Base-by-base conservation (phyloP, 1,284 basidiomycete genomes). In the Fistulina hepatica region DNA sequence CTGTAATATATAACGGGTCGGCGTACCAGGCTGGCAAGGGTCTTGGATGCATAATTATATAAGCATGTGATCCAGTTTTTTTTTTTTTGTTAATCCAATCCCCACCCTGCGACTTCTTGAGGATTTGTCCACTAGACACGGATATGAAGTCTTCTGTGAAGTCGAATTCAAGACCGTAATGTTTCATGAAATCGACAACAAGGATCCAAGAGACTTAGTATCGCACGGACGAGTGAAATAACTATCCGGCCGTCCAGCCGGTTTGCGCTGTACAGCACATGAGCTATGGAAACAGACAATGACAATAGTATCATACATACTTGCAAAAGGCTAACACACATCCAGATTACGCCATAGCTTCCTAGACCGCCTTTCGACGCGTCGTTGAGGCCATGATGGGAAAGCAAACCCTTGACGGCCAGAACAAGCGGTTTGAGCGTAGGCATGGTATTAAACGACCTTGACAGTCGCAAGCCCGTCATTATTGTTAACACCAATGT, bases 281-380 rank as follows among this genome's bases (percentile, higher is more conserved):
- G 33, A 6, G 7, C 23, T 13, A 23, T 13, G 13, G 6, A 17
- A n/a, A 12, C 23, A 20, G 34, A 16, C 16, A 19, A 16, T 26
- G 5, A 36, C 22, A 9, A 38, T 7, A 24, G 11, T 25, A 32
- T 27, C 7, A 38, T 21, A 54, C 65, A 37, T 28, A 80, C 77
- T 61, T 89, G 81, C 6, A 91, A 60, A 51, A 89, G 88, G 44
- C 67, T 77, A 45, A 88, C 73, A 33, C 75, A 76, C 52, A 88
- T 61, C 47, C 76, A 76, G 28, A 78, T 79, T 37, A 82, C 64
- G 7, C 73, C 72, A 58, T 86, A 90, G 56, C 79, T 81, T 16
- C 83, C 79, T 7, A 90, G 53, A 0, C 84, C 83, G 12, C 76
- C 72, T 5, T 69, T 71, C 33, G 73, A 76, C 3, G 88, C 79